Percentiles rank a stretch among this genome's conserved stretches.
Conservation (phyloP, 1,284 basidiomycete genomes). For the Ustilago xerochloae region DNA sequence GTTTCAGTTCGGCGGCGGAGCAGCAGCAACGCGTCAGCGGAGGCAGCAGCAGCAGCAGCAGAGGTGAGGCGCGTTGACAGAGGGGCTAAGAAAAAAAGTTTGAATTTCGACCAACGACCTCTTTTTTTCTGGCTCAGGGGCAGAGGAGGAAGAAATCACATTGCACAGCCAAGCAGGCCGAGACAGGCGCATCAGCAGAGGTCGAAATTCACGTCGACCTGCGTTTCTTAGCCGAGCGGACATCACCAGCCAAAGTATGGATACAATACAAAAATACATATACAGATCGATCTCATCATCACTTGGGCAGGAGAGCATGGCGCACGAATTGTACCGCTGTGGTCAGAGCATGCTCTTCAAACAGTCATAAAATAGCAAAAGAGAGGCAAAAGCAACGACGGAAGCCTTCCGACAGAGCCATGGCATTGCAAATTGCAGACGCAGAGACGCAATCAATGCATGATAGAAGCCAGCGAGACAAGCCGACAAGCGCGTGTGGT, state of each 20-base stretch:
- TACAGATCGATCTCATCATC: background rate
- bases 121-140: constrained; percentile 4
- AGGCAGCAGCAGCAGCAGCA: background rate
- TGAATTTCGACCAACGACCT: background rate
- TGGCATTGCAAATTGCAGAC: too few relatives aligned
- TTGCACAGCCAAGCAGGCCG: constrained; percentile 15
- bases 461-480: background rate
- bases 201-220: background rate
- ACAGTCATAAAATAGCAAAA: background rate
- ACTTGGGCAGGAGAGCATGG: too few relatives aligned
- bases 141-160: background rate
- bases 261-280: background rate
- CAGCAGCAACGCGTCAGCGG: background rate
- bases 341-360: background rate
- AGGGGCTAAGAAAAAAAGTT: background rate
- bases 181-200: constrained; percentile 8
- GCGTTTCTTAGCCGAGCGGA: background rate
- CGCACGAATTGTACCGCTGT: too few relatives aligned
- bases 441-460: background rate
- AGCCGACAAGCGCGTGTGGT: background rate
- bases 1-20: constrained; percentile 8
- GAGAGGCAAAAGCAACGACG: background rate
- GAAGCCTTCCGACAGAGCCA: too few relatives aligned
- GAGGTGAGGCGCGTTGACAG: background rate
- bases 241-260: background rate